Evolutionary conservation across 176 grass and related monocot species (phyloP), one percentile per base, ranked within the genome.

Genomic region (Oryza glumipatula): DNA sequence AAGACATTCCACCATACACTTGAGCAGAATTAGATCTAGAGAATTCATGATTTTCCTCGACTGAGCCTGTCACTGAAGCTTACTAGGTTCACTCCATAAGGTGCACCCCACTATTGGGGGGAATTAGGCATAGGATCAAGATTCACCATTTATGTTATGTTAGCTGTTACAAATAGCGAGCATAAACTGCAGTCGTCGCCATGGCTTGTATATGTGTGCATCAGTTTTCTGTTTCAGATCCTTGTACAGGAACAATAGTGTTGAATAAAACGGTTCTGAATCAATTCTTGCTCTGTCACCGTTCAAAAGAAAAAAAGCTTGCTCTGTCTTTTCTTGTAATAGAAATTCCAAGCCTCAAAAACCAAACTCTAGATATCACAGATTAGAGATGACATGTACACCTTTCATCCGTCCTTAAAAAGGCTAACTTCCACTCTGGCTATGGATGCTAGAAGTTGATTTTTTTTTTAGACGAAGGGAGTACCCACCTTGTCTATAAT

Each of bases 1-100:
- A 88, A 89, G 78, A 88, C 86, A 33, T 96, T 99, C 38, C 88
- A 94, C 14, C 68, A 88, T 30, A 89, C 83, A 66, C 73, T 74
- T 70, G 49, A 86, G 77, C 77, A 80, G 56, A 87, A 80, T 85
- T 91, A 91, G 89, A 71, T 66, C 54, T 56, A 76, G 76, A 76
- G 65, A 76, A 76, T 51, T 72, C 76, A 71, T 80, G 61, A 84
- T 68, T 36, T 38, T 83, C 69, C 28, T 83, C 76, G 32, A 33
- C 9, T 33, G 85, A 80, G 49, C 76, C 9, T 64, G 69, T 74
- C 23, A 58, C 11, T 56, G 78, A 69, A 77, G 65, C 77, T 39
- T 39, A 39, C 38, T 80, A 54, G 67, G 64, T 79, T 64, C 81
- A 7, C 22, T 76, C 48, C 63, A 58, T 69, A 68, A 61, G 73